Evolutionary conservation across 2,329 filamentous ascomycete species (phyloP), one percentile per base, ranked within the genome.

Genomic region (Zasmidium angulare): DNA sequence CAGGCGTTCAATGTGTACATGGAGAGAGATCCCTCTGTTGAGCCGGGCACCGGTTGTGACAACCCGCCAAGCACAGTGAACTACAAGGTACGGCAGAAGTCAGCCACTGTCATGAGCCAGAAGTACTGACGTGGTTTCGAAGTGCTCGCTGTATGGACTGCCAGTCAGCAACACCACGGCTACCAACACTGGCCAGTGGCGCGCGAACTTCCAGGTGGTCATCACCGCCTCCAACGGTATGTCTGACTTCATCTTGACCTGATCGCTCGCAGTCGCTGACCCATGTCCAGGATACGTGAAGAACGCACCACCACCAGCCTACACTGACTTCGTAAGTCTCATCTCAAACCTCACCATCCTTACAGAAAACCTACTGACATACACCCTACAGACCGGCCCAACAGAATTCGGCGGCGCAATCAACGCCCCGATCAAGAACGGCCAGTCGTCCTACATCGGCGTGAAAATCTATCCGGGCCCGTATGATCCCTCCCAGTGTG

Each of bases 151-250:
- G 22, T 76, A 72, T 67, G 74, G 75, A 14, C 66, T 68, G 3
- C 62, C 63, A 2, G 59, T 75, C 50, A 58, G 58, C n/a, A 57
- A 63, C 7, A 63, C 53, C 1, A 72, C 69, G 11, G 74, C 74
- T 3, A 72, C 55, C 26, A 77, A 77, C 63, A 50, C 40, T 2
- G 75, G 74, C 22, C 67, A 76, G 61, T 71, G 59, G 56, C 69
- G 73, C 10, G 64, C 59, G 24, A 48, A 65, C 20, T 72, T 79
- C 73, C 65, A 72, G 10, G 73, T 79, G 40, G 71, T 75, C 31
- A 76, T 79, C 48, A 71, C 76, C 21, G 78, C 74, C n/a, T 77
- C 74, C 43, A 78, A 80, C 56, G 78, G 56, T 58, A 40, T 19
- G 40, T 40, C 3, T 7, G 36, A 55, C 17, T 22, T 26, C 24